Percentiles rank a stretch among this genome's conserved stretches.
phyloP scores from a whole-genome alignment of 495 filamentous ascomycete genomes.

The Hypoxylon trugodes region DNA sequence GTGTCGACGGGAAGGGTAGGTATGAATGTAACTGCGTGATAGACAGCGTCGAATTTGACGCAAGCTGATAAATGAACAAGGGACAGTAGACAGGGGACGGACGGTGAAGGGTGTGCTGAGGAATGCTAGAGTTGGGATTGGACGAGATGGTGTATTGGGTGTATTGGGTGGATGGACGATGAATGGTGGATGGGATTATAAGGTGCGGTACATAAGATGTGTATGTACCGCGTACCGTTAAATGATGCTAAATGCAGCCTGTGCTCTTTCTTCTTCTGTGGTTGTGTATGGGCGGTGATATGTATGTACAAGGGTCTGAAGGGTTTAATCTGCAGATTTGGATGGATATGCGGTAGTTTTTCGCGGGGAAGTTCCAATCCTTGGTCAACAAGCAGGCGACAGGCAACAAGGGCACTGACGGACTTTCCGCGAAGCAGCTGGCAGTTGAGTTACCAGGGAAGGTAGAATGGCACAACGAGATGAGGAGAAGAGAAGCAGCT shows the following conservation, averaged over 20 bases:
- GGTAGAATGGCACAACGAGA: conserved; percentile 18
- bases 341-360: conserved; percentile 19
- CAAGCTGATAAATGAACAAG: conserved; percentile 30
- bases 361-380: conserved; percentile 31
- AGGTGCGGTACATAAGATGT: too few relatives aligned
- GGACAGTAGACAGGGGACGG: conserved; percentile 21
- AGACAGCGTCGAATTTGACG: conserved; percentile 35
- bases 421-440: conserved; percentile 29
- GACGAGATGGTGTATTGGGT: conserved; percentile 30
- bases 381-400: conserved; percentile 6
- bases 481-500: conserved; percentile 14
- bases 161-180: too few relatives aligned
- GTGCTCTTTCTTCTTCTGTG: too few relatives aligned
- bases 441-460: conserved; percentile 23
- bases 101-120: conserved; percentile 34
- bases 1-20: conserved; percentile 17
- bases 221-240: too few relatives aligned
- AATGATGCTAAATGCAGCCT: neutral
- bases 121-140: conserved; percentile 36
- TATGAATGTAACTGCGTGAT: too few relatives aligned
- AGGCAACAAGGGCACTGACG: conserved; percentile 24
- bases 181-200: too few relatives aligned
- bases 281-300: conserved; percentile 1
- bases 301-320: conserved; percentile 23
- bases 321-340: conserved; percentile 9